Evolutionary conservation across 1,284 basidiomycete species (phyloP).

Genomic region (Austroboletus olivaceoglutinosus): DNA sequence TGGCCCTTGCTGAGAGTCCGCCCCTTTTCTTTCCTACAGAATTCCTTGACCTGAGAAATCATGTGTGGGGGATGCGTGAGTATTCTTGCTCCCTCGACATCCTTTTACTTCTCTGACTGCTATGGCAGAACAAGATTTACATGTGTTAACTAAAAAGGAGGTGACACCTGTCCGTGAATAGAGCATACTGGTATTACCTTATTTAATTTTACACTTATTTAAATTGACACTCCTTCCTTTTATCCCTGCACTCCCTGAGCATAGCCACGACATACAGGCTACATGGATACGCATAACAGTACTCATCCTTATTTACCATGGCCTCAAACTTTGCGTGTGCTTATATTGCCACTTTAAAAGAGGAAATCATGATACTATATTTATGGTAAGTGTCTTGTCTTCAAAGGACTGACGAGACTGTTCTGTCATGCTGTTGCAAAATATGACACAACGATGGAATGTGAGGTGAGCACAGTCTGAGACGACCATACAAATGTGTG

Average conservation of each 20-base stretch:
- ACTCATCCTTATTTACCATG: too few relatives aligned
- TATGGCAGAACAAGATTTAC: conserved; percentile 74
- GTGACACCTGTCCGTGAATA: conserved; percentile 53
- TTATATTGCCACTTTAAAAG: too few relatives aligned
- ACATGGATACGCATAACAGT: too few relatives aligned
- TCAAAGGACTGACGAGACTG: too few relatives aligned
- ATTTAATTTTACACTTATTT: too few relatives aligned
- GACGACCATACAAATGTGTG: too few relatives aligned
- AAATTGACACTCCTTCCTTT: background rate
- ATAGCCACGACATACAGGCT: background rate
- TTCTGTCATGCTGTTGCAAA: too few relatives aligned
- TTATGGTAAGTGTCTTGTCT: conserved; percentile 4
- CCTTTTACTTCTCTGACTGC: background rate
- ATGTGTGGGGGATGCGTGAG: conserved; percentile 84
- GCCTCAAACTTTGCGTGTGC: too few relatives aligned
- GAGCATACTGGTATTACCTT: conserved; percentile 24
- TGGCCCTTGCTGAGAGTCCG: background rate
- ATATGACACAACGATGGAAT: too few relatives aligned
- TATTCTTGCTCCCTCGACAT: conserved; percentile 17
- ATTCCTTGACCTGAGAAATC: conserved; percentile 71
- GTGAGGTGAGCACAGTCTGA: too few relatives aligned
- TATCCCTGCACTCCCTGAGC: background rate
- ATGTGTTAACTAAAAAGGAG: conserved; percentile 68
- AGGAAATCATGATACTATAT: background rate
- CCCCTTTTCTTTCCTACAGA: conserved; percentile 35